These are phyloP conservation scores for Ophiostoma australiae DNA, from an alignment of 2,329 filamentous ascomycete species.

Conservation along the genomic window DNA sequence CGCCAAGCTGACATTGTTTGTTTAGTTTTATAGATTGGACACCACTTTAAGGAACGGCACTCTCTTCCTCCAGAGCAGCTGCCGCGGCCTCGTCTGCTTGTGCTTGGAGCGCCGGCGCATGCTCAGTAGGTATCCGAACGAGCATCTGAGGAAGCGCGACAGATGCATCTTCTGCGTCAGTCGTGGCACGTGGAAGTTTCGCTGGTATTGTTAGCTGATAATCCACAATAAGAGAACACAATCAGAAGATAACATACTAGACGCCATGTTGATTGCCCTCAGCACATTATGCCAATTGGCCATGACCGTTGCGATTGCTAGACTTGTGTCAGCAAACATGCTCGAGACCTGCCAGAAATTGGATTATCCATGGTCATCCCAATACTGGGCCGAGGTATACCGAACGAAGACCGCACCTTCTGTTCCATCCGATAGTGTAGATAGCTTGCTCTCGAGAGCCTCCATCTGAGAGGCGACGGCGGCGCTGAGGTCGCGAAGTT, in stretches of 20 bases:
- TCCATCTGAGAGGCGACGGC: conserved; percentile 79
- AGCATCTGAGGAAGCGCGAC: conserved; percentile 70
- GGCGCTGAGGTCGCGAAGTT: conserved; percentile 72
- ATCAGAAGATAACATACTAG: conserved; percentile 51
- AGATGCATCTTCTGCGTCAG: conserved; percentile 37
- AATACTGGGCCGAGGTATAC: background rate
- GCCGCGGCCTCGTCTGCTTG: conserved; percentile 52
- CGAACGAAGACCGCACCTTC: conserved; percentile 52
- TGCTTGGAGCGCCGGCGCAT: conserved; percentile 60
- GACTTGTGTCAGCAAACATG: background rate
- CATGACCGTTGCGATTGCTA: conserved; percentile 77
- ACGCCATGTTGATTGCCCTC: conserved; percentile 80
- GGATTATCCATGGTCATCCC: too few relatives aligned
- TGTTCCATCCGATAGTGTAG: conserved; percentile 73
- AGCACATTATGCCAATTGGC: conserved; percentile 86
- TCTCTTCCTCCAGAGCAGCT: conserved; percentile 39
- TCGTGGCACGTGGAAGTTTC: conserved; percentile 61
- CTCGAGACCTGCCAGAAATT: background rate
- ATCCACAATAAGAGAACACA: too few relatives aligned
- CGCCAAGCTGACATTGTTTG: background rate
- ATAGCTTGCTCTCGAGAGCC: conserved; percentile 69
- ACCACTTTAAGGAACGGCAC: background rate
- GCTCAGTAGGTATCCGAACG: conserved; percentile 78
- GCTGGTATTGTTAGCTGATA: conserved; percentile 41
- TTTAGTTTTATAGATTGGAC: background rate